A percentile compares a stretch with the other conserved stretches of the same genome.
Conservation (phyloP, 2,329 filamentous ascomycete species). For the Berkeleyomyces basicola region DNA sequence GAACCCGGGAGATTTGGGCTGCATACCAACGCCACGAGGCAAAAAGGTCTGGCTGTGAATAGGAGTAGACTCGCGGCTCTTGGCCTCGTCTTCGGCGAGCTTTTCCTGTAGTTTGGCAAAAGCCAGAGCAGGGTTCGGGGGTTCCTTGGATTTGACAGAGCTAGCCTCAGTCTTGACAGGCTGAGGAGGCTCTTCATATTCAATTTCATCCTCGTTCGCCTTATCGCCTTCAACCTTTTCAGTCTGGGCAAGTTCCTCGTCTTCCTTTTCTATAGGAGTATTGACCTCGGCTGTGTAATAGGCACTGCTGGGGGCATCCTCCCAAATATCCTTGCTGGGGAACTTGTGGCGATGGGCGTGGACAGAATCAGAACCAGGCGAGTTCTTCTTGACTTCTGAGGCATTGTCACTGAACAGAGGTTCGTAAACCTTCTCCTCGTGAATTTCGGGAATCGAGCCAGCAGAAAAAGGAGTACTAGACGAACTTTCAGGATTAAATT, state of each 20-base stretch:
- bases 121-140: slow-evolving; percentile 42
- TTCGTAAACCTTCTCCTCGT: slow-evolving; percentile 87
- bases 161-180: slow-evolving; percentile 18
- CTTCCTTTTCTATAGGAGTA: slow-evolving; percentile 38
- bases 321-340: slow-evolving; percentile 92
- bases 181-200: slow-evolving; percentile 13
- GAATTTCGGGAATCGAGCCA: slow-evolving; percentile 60
- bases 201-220: not conserved
- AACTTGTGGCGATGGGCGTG: slow-evolving; percentile 47
- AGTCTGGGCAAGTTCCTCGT: not conserved
- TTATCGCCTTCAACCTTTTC: slow-evolving; percentile 25
- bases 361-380: slow-evolving; percentile 23
- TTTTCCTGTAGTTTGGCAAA: slow-evolving; percentile 52
- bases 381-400: slow-evolving; percentile 34
- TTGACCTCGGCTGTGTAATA: slow-evolving; percentile 68
- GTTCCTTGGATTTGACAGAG: slow-evolving; percentile 21
- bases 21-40: slow-evolving; percentile 14
- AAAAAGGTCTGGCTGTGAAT: slow-evolving; percentile 37
- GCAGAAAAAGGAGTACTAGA: slow-evolving; percentile 27
- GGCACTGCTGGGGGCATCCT: slow-evolving; percentile 78
- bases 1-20: slow-evolving; percentile 6
- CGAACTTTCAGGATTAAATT: slow-evolving; percentile 43
- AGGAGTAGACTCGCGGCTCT: slow-evolving; percentile 17
- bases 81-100: slow-evolving; percentile 39
- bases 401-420: slow-evolving; percentile 67